These are phyloP conservation scores for Zygoascus tannicola DNA, from an alignment of 805 yeast species.

Conservation along the genomic window DNA sequence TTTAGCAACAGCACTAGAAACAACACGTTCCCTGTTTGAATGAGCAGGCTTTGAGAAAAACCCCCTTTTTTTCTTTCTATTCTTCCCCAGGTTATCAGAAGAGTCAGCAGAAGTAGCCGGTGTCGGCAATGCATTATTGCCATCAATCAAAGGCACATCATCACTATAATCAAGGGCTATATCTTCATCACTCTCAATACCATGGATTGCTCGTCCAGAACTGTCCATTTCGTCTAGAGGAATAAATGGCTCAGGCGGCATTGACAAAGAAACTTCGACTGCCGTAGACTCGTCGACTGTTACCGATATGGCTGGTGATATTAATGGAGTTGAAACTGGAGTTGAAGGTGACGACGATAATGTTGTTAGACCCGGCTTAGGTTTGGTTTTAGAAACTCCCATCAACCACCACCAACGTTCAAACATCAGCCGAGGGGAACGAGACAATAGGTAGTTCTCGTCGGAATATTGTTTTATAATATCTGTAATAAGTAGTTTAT, in stretches of 20 bases:
- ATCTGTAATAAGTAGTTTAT: too few species aligned
- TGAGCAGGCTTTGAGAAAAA: not conserved
- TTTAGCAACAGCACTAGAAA: slow-evolving; percentile 4
- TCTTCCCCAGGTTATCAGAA: not conserved
- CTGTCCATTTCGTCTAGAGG: slow-evolving; percentile 9
- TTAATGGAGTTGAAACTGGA: too few species aligned
- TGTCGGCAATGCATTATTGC: slow-evolving; percentile 1
- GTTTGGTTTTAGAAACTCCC: too few species aligned
- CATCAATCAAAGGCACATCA: slow-evolving; percentile 15
- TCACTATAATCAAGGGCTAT: slow-evolving; percentile 10
- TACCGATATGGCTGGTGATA: too few species aligned
- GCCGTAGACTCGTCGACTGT: too few species aligned
- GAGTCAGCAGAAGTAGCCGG: too few species aligned
- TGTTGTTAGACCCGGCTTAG: too few species aligned
- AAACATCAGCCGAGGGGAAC: too few species aligned
- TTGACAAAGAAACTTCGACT: not conserved
- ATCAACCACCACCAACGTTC: too few species aligned
- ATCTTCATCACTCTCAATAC: slow-evolving; percentile 11
- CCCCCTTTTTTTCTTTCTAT: not conserved
- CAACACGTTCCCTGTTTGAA: slow-evolving; percentile 1
- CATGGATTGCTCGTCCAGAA: slow-evolving; percentile 2
- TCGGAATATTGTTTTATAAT: too few species aligned
- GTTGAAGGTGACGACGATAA: too few species aligned
- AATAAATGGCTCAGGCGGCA: slow-evolving; percentile 1
- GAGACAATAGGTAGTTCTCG: too few species aligned